Base-by-base conservation (phyloP, 2,329 filamentous ascomycete genomes). In the Chrysosporium keratinophilum region DNA sequence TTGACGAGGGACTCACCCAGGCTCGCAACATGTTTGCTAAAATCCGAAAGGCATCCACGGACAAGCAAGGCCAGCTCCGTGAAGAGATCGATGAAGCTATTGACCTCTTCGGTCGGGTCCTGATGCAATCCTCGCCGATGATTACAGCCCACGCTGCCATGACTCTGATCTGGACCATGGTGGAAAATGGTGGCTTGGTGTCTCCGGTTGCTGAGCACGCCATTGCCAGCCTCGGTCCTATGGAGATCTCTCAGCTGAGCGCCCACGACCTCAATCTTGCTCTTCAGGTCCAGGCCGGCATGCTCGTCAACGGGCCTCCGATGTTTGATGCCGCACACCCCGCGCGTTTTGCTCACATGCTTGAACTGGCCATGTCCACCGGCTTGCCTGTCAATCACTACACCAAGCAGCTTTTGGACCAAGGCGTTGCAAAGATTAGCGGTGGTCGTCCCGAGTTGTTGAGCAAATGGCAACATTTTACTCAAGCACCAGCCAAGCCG, bases 81-180 rank as follows among this genome's bases (percentile, higher is more conserved):
- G 87, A 93, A 62, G 87, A 94, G 71, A 84, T 96, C 57, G 90
- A 95, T 59, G 91, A 96, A 69, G 88, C 84, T 34, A 77, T 87
- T 56, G 84, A 93, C 57, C 86, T 83, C 57, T 76, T 84, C 58
- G 78, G 78, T 52, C 74, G 74, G 47, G 76, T 81, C 62, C 72
- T 82, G 62, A 73, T 76, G 57, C 75, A 77, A 64, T 74, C 71
- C 57, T 74, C 73, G 54, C 70, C 74, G 55, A 67, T 76, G 39
- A 68, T 80, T 49, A 75, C 77, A 35, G 69, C 78, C 45, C 74
- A 76, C 58, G 76, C 78, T 55, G 76, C 74, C 63, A 77, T 82
- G 69, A 76, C 78, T 59, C 69, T 84, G 48, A 69, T 84, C 58
- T 79, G 80, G 72, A 75, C 78, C 56, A 84, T 84, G 81, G 72